Evolutionary conservation across 106 monocot genomes (phyloP).

Genomic region (Allium sativum): DNA sequence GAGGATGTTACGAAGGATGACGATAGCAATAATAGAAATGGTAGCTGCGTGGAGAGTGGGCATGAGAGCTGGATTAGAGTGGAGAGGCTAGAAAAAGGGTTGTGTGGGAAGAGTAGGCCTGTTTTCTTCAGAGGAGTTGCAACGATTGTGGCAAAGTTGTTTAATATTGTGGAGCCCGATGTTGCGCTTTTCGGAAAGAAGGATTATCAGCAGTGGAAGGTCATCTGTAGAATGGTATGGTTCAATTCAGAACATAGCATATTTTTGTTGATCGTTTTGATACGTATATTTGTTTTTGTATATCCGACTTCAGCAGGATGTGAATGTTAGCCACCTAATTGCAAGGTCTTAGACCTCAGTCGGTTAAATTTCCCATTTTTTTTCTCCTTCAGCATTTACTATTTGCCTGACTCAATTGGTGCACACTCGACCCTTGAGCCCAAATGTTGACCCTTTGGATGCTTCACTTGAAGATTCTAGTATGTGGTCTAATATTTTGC

Average conservation of each 20-base stretch:
- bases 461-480: too few species aligned
- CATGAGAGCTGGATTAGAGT: slow-evolving; percentile 93
- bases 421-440: too few species aligned
- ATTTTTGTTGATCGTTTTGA: too few species aligned
- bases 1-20: slow-evolving; percentile 4
- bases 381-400: too few species aligned
- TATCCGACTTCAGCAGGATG: too few species aligned
- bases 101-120: slow-evolving; percentile 83
- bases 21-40: slow-evolving; percentile 2
- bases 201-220: slow-evolving; percentile 95
- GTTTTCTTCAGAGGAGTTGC: slow-evolving; percentile 84
- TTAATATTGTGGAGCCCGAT: slow-evolving; percentile 93
- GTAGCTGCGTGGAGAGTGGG: slow-evolving; percentile 32
- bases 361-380: too few species aligned
- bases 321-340: too few species aligned
- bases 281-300: too few species aligned
- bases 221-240: slow-evolving; percentile 74
- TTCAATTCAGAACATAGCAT: neutral
- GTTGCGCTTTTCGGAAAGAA: slow-evolving; percentile 93
- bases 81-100: slow-evolving; percentile 73
- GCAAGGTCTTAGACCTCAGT: too few species aligned
- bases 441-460: too few species aligned
- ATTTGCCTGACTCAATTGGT: too few species aligned
- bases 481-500: too few species aligned
- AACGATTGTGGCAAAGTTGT: slow-evolving; percentile 77